Evolutionary conservation across 1,284 basidiomycete genomes (phyloP).

Genomic region (Lignosus rhinocerotis): DNA sequence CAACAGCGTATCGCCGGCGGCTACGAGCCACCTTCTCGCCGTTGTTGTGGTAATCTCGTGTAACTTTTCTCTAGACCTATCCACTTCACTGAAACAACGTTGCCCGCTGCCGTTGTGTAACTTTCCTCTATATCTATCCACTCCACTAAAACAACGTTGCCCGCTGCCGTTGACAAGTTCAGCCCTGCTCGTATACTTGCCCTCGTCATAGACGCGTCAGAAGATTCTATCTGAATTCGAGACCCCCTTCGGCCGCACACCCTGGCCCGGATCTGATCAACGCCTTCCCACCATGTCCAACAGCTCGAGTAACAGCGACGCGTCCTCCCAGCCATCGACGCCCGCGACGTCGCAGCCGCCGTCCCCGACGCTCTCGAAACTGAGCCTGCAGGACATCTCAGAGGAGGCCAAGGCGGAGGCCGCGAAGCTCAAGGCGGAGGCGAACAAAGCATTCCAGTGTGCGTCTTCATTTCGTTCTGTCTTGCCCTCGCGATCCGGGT

Average conservation of each 20-base stretch:
- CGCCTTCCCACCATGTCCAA: background rate
- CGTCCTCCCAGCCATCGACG: slow-evolving; percentile 40
- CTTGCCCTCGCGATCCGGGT: background rate
- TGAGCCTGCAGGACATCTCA: slow-evolving; percentile 57
- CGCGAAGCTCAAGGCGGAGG: slow-evolving; percentile 72
- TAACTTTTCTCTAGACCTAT: background rate
- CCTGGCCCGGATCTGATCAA: slow-evolving; percentile 4
- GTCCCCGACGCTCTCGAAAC: slow-evolving; percentile 55
- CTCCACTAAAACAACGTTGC: too few relatives aligned
- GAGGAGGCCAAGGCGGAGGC: slow-evolving; percentile 72
- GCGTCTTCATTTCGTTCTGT: slow-evolving; percentile 26
- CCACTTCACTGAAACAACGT: too few relatives aligned
- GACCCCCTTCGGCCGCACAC: background rate
- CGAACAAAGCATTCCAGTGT: slow-evolving; percentile 87
- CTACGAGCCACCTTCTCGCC: background rate
- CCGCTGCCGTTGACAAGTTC: too few relatives aligned
- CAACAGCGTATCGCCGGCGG: background rate
- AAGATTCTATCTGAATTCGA: background rate
- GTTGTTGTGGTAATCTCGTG: background rate
- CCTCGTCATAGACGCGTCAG: background rate
- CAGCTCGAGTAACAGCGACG: slow-evolving; percentile 12
- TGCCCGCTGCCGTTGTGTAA: background rate
- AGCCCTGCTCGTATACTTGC: background rate
- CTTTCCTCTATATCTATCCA: background rate
- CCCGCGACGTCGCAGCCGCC: slow-evolving; percentile 52